phyloP scores from a whole-genome alignment of 2,329 filamentous ascomycete genomes.

The Madurella mycetomatis region DNA sequence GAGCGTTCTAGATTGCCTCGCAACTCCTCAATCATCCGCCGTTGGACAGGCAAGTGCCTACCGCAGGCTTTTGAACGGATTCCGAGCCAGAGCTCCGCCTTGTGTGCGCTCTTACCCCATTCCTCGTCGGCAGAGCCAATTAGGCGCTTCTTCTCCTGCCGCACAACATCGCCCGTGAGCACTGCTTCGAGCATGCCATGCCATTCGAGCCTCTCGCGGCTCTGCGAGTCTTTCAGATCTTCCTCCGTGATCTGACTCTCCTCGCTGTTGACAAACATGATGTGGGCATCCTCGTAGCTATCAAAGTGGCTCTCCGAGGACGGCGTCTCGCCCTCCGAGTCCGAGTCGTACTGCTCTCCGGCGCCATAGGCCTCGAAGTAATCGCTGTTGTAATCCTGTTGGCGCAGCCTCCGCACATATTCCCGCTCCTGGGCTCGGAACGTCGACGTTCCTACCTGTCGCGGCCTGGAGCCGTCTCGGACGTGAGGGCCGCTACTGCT shows the following conservation, averaged over 20 bases:
- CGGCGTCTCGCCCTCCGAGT: slow-evolving; percentile 86
- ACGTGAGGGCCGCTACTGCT: slow-evolving; percentile 33
- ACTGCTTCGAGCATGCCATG: slow-evolving; percentile 97
- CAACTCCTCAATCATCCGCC: slow-evolving; percentile 81
- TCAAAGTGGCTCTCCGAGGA: slow-evolving; percentile 80
- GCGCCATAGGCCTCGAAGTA: slow-evolving; percentile 73
- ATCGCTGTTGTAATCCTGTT: slow-evolving; percentile 58
- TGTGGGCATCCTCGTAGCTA: slow-evolving; percentile 84
- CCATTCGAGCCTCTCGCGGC: slow-evolving; percentile 91
- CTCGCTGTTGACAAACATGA: slow-evolving; percentile 89
- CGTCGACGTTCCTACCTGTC: slow-evolving; percentile 43
- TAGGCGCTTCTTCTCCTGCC: slow-evolving; percentile 94
- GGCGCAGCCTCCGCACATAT: slow-evolving; percentile 86
- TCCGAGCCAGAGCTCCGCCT: slow-evolving; percentile 81
- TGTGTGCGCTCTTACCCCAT: slow-evolving; percentile 60
- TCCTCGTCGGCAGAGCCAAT: slow-evolving; percentile 68
- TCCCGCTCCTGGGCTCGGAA: slow-evolving; percentile 83
- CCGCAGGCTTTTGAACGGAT: slow-evolving; percentile 80
- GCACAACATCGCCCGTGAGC: slow-evolving; percentile 91
- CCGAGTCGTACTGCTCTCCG: slow-evolving; percentile 64
- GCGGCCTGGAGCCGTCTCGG: slow-evolving; percentile 51
- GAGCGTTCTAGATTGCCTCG: slow-evolving; percentile 66
- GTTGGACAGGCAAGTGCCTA: slow-evolving; percentile 76
- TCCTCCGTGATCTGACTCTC: slow-evolving; percentile 84
- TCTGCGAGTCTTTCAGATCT: slow-evolving; percentile 81